A percentile compares a stretch with the other conserved stretches of the same genome.
These are phyloP conservation scores for Apophysomyces ossiformis DNA, from an alignment of 371 early-diverging fungal species.

Conservation along the genomic window DNA sequence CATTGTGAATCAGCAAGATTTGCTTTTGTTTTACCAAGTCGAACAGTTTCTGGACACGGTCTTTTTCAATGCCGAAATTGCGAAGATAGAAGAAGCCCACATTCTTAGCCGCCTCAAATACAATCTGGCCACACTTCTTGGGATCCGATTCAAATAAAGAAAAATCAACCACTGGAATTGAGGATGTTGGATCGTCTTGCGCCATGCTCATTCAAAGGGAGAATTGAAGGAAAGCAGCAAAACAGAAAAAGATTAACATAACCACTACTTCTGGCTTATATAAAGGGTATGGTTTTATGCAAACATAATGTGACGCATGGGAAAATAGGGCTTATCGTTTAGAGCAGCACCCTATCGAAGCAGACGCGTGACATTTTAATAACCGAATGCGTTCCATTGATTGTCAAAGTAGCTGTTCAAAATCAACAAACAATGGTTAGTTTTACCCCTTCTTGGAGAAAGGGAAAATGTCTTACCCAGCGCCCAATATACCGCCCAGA, in stretches of 20 bases:
- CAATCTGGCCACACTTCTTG: constrained; percentile 37
- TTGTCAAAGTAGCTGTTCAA: constrained; percentile 28
- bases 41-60: constrained; percentile 47
- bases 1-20: background rate
- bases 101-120: constrained; percentile 42
- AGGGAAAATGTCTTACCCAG: constrained; percentile 39
- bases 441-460: no score
- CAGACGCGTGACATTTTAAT: background rate
- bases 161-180: constrained; percentile 60
- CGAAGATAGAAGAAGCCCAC: constrained; percentile 57
- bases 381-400: constrained; percentile 33
- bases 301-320: background rate
- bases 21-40: constrained; percentile 23
- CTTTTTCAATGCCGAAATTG: constrained; percentile 48
- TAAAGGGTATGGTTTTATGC: background rate
- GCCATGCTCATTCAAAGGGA: background rate
- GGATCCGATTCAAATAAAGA: constrained; percentile 45
- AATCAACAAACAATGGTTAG: background rate
- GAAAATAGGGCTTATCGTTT: background rate
- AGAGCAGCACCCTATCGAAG: background rate
- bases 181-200: background rate
- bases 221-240: background rate
- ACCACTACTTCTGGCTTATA: no score
- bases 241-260: background rate
- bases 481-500: constrained; percentile 52